phyloP scores from a whole-genome alignment of 2,329 filamentous ascomycete genomes.

The Fusarium fracticaudum region DNA sequence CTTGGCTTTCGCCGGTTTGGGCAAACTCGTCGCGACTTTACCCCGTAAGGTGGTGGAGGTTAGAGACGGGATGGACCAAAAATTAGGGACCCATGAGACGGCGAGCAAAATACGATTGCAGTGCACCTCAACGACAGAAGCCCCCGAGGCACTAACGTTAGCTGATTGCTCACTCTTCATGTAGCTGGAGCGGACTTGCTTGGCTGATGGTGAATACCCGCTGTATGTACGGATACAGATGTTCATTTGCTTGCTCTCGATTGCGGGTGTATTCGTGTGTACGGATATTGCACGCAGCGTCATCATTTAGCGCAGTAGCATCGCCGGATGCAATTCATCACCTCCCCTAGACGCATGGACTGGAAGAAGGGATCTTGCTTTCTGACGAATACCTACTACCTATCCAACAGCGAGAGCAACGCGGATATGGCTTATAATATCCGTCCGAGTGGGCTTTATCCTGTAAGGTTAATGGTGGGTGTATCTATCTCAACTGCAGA shows the following conservation, averaged over 20 bases:
- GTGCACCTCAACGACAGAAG: background rate
- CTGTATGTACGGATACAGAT: background rate
- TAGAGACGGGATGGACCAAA: background rate
- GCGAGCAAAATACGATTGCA: background rate
- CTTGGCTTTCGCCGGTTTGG: conserved; percentile 33
- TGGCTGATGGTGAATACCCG: background rate
- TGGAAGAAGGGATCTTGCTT: background rate
- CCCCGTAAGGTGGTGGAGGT: conserved; percentile 20
- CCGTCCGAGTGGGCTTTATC: background rate
- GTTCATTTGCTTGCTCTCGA: background rate
- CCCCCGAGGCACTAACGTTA: background rate
- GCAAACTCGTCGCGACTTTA: conserved; percentile 37
- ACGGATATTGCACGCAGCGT: background rate
- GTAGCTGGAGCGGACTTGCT: background rate
- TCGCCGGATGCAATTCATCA: background rate
- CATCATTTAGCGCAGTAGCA: conserved; percentile 14
- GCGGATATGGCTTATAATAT: background rate
- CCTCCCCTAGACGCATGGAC: conserved; percentile 3
- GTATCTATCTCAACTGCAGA: background rate
- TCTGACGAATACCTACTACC: background rate
- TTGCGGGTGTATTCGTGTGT: background rate
- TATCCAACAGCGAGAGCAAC: background rate
- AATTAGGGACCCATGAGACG: background rate
- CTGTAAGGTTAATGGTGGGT: background rate
- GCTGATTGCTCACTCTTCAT: background rate